phyloP scores from a whole-genome alignment of 345 rosid genomes.

The Eutrema japonicum region DNA sequence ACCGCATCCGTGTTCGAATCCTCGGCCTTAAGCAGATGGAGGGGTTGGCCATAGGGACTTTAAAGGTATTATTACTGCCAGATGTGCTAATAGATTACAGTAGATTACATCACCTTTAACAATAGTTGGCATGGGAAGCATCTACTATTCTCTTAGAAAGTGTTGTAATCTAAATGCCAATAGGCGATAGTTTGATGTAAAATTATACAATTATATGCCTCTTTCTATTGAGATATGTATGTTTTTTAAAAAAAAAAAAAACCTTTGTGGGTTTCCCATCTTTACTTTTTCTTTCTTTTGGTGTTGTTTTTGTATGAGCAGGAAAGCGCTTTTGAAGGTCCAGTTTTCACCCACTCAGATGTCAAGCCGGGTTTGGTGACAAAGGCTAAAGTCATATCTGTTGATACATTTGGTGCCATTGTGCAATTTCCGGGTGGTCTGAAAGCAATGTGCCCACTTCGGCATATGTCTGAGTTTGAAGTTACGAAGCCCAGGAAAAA shows the following conservation, averaged over 20 bases:
- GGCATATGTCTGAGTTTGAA: conserved; percentile 97
- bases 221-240: conserved; percentile 8
- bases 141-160: not conserved
- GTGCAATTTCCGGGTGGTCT: conserved; percentile 95
- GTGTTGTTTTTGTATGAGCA: conserved; percentile 47
- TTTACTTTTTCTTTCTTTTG: conserved; percentile 18
- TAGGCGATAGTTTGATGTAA: conserved; percentile 17
- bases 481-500: conserved; percentile 82
- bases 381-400: conserved; percentile 73
- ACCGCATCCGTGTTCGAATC: conserved; percentile 78
- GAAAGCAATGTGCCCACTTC: conserved; percentile 95
- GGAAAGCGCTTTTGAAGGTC: conserved; percentile 97
- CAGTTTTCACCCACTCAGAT: conserved; percentile 89
- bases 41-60: conserved; percentile 85
- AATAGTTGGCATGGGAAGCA: conserved; percentile 11
- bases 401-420: conserved; percentile 88
- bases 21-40: conserved; percentile 86
- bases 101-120: conserved; percentile 1
- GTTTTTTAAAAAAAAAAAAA: not conserved
- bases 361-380: conserved; percentile 97
- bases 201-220: conserved; percentile 17
- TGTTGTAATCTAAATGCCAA: conserved; percentile 17
- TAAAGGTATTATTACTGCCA: conserved; percentile 64
- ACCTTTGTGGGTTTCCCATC: conserved; percentile 12
- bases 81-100: conserved; percentile 20